Evolutionary conservation across 2,329 filamentous ascomycete genomes (phyloP), one percentile per base, ranked within the genome.

Genomic region (Claviceps quebecensis): DNA sequence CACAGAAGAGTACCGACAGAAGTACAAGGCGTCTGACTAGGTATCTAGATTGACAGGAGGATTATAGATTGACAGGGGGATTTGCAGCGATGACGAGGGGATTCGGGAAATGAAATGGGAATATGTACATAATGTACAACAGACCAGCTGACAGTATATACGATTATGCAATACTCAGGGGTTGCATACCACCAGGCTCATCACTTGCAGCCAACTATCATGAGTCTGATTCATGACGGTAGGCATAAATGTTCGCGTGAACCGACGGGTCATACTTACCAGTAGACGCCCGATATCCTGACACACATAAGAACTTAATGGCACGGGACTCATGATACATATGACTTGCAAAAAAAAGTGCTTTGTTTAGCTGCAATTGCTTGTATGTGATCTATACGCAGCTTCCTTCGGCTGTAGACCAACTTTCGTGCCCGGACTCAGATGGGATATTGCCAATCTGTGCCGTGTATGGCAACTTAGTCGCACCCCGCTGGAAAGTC

Each of bases 1-100:
- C 54, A 83, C 87, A 65, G 80, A 87, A 69, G 84, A 81, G 64
- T 94, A 94, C 67, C 80, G 85, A 51, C 67, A 67, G 45, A 77
- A 77, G 69, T 85, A 81, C 65, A 80, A 76, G 65, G 76, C 80
- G 19, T 77, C 68, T 49, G 78, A 82, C 62, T 78, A 48, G 19
- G 2, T 19, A 11, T 8, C 29, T 34, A 17, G 43, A 29, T 19
- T 17, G 29, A 47, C 14, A 13, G n/a, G 36, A 48, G 26, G 37
- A n/a, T n/a, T n/a, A n/a, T 34, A 17, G 43, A 29, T 19, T 17
- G 29, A 47, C 14, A 13, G n/a, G 36, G 45, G 26, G 37, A 16
- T 16, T n/a, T 26, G 11, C 38, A 48, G 22, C 26, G 49, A 37
- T 41, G n/a, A 41, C n/a, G 6, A 17, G 17, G n/a, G 39, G 39